Conservation (phyloP, 2,329 filamentous ascomycete species). For the Myriosclerotinia duriaeana region DNA sequence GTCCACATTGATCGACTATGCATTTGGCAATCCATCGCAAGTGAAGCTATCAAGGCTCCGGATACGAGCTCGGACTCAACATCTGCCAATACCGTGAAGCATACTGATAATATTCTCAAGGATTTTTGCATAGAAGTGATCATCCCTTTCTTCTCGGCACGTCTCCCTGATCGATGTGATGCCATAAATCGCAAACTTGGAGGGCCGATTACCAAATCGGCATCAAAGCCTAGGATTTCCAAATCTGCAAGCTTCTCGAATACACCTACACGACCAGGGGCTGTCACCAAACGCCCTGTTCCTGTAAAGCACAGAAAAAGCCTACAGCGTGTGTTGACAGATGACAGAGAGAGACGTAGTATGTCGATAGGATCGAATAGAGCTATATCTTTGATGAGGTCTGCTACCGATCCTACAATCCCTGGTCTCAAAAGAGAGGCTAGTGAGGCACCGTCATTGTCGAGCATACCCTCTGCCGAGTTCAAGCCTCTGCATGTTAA, state of each 20-base stretch:
- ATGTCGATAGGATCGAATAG: constrained; percentile 57
- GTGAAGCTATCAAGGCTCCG: constrained; percentile 51
- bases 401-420: constrained; percentile 61
- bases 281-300: constrained; percentile 50
- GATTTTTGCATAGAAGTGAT: constrained; percentile 81
- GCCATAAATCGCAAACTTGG: constrained; percentile 74
- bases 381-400: constrained; percentile 64
- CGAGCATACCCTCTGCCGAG: constrained; percentile 50
- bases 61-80: constrained; percentile 41
- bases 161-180: constrained; percentile 69
- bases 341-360: constrained; percentile 54
- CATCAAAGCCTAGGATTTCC: constrained; percentile 50
- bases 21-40: constrained; percentile 78
- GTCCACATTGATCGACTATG: constrained; percentile 74
- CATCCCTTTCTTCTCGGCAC: constrained; percentile 75
- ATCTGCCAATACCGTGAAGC: constrained; percentile 28
- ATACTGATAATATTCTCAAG: constrained; percentile 58
- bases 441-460: constrained; percentile 58
- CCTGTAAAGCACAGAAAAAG: constrained; percentile 49
- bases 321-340: constrained; percentile 62
- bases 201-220: constrained; percentile 63
- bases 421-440: constrained; percentile 66
- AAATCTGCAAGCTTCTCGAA: constrained; percentile 46
- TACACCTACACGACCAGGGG: constrained; percentile 51
- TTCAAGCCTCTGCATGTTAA: constrained; percentile 42